These are phyloP conservation scores for Ilyonectria sp. DNA, from an alignment of 2,329 filamentous ascomycete genomes.

Conservation along the genomic window DNA sequence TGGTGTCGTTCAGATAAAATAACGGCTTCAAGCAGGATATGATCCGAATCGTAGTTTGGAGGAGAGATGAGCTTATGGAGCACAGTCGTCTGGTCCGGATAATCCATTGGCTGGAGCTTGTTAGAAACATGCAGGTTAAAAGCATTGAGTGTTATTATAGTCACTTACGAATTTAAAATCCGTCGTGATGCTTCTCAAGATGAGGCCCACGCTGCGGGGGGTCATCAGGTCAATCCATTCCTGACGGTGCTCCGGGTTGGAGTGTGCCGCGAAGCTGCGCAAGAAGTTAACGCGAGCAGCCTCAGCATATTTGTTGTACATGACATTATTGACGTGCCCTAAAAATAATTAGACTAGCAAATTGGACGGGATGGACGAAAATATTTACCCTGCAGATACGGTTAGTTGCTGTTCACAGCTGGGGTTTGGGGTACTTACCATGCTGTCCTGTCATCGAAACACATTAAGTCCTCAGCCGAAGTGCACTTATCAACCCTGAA, in stretches of 20 bases:
- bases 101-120: conserved; percentile 80
- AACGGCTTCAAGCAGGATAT: conserved; percentile 73
- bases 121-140: background rate
- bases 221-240: conserved; percentile 81
- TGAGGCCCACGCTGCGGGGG: conserved; percentile 78
- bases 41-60: conserved; percentile 59
- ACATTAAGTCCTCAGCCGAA: background rate
- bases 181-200: conserved; percentile 83
- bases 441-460: conserved; percentile 59
- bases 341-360: conserved; percentile 6
- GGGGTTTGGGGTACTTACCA: conserved; percentile 60
- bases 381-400: conserved; percentile 22
- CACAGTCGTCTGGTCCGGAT: conserved; percentile 85
- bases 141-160: too few species aligned
- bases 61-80: conserved; percentile 80
- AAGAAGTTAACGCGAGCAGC: conserved; percentile 85
- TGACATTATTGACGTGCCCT: conserved; percentile 87
- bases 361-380: background rate
- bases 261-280: conserved; percentile 75
- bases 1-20: conserved; percentile 83
- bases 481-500: too few species aligned
- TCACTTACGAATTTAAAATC: conserved; percentile 88
- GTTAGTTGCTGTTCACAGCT: background rate
- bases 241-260: conserved; percentile 72
- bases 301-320: conserved; percentile 88